Evolutionary conservation across 192 early-diverging fungal genomes (phyloP).

Genomic region (Coemansia sp.): DNA sequence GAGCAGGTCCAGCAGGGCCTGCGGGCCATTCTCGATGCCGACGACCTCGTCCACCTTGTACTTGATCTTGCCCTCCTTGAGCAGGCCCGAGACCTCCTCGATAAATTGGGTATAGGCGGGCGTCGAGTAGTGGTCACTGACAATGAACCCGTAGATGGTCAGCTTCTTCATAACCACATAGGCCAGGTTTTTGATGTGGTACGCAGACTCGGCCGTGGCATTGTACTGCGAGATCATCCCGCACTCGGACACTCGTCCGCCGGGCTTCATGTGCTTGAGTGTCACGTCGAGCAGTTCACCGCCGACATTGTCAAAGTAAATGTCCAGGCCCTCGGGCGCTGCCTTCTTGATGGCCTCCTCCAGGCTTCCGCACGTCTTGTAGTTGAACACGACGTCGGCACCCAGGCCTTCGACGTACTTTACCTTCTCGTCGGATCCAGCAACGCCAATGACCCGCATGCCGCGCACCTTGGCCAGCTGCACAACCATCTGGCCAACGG

Average conservation of each 20-base stretch:
- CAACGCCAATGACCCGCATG: conserved; percentile 75
- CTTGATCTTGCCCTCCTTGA: conserved; percentile 57
- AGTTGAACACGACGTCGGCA: conserved; percentile 87
- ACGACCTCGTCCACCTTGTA: conserved; percentile 55
- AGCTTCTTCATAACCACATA: conserved; percentile 54
- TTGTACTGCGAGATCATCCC: conserved; percentile 79
- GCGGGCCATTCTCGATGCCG: conserved; percentile 62
- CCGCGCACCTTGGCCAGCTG: conserved; percentile 75
- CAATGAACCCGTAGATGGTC: conserved; percentile 63
- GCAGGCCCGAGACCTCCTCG: conserved; percentile 51
- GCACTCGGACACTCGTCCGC: conserved; percentile 64
- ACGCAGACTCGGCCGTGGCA: conserved; percentile 38
- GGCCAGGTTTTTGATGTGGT: conserved; percentile 56
- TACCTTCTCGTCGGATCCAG: conserved; percentile 81
- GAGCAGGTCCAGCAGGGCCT: conserved; percentile 59
- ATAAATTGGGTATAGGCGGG: conserved; percentile 50
- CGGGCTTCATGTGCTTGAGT: conserved; percentile 54
- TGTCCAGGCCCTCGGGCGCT: conserved; percentile 77
- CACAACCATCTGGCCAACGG: conserved; percentile 72
- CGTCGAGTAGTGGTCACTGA: conserved; percentile 47
- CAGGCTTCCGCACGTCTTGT: conserved; percentile 66
- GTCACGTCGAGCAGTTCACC: conserved; percentile 74
- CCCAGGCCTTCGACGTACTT: conserved; percentile 60
- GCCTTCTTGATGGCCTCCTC: conserved; percentile 51
- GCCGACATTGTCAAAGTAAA: conserved; percentile 83